These are phyloP conservation scores for Ustilago xerochloae DNA, from an alignment of 1,284 basidiomycete species.

Conservation along the genomic window DNA sequence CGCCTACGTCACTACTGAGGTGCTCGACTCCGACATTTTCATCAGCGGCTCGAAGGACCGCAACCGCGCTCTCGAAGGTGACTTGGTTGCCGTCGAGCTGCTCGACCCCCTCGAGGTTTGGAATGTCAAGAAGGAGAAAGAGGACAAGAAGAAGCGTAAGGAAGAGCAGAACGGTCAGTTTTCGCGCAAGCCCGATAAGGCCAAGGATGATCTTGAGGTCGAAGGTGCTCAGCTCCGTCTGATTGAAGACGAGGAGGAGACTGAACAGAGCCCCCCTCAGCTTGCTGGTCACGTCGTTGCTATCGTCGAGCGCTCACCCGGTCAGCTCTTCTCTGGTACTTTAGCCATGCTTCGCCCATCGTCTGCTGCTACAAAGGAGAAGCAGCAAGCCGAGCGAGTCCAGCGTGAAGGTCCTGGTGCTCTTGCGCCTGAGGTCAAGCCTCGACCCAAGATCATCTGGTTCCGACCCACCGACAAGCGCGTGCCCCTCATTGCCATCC, in stretches of 20 bases:
- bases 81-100: constrained; percentile 97
- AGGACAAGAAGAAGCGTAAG: constrained; percentile 86
- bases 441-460: constrained; percentile 98
- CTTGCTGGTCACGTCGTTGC: constrained; percentile 94
- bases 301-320: constrained; percentile 97
- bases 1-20: constrained; percentile 99
- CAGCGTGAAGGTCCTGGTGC: constrained; percentile 89
- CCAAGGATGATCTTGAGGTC: constrained; percentile 99
- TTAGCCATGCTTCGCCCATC: constrained; percentile 94
- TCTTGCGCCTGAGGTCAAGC: constrained; percentile 74
- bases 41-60: constrained; percentile 90
- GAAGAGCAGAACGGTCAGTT: constrained; percentile 90
- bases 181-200: constrained; percentile 95
- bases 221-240: constrained; percentile 96
- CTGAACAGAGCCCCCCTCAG: constrained; percentile 73
- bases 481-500: constrained; percentile 97
- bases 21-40: constrained; percentile 97
- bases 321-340: constrained; percentile 97
- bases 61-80: constrained; percentile 96
- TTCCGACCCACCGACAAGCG: constrained; percentile 99
- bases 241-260: constrained; percentile 93
- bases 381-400: constrained; percentile 96
- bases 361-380: constrained; percentile 98
- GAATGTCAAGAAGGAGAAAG: constrained; percentile 99
- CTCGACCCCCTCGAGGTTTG: constrained; percentile 86